Percentiles rank a stretch among this genome's conserved stretches.
phyloP scores from a whole-genome alignment of 140 eudicot genomes.

The Cichorium intybus region DNA sequence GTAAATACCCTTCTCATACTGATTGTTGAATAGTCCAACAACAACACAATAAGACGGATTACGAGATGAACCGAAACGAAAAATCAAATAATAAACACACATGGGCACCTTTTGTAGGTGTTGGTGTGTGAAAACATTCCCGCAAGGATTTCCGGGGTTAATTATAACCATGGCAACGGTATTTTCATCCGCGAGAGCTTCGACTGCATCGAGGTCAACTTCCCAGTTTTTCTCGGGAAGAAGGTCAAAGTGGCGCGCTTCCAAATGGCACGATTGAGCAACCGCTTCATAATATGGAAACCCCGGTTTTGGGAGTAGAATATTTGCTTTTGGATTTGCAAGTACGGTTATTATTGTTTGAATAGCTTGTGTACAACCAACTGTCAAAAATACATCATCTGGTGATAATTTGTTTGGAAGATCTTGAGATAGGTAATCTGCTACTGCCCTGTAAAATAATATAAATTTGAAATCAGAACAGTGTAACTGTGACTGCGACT shows the following conservation, averaged over 20 bases:
- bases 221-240: conserved; percentile 77
- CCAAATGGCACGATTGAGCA: conserved; percentile 40
- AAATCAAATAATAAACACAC: too few species aligned
- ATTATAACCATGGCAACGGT: conserved; percentile 81
- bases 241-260: conserved; percentile 74
- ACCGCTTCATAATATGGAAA: conserved; percentile 65
- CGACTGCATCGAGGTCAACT: conserved; percentile 62
- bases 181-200: conserved; percentile 77
- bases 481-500: not conserved
- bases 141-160: conserved; percentile 93
- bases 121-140: conserved; percentile 55
- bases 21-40: too few species aligned
- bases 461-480: not conserved
- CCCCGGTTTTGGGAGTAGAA: conserved; percentile 76
- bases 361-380: conserved; percentile 71
- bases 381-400: conserved; percentile 64
- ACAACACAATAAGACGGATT: too few species aligned
- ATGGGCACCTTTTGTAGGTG: conserved; percentile 58
- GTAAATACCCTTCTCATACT: too few species aligned
- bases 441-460: conserved; percentile 52
- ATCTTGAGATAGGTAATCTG: conserved; percentile 70
- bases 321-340: conserved; percentile 58
- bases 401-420: conserved; percentile 72
- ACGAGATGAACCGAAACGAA: too few species aligned
- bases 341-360: conserved; percentile 55